Base-by-base conservation (phyloP, 768 basidiomycete species). In the Mycena maculata region DNA sequence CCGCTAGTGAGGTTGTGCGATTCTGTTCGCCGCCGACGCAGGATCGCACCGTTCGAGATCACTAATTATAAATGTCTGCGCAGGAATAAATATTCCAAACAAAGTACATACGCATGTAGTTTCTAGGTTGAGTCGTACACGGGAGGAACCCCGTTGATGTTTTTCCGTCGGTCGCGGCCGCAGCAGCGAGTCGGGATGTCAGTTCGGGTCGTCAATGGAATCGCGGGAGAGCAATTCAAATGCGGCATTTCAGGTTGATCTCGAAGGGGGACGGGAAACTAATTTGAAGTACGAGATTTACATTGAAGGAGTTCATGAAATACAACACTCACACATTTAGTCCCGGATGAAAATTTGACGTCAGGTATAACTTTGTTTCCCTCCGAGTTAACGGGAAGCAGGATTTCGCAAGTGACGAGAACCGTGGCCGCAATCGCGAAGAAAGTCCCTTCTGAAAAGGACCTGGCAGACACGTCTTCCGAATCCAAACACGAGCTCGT, bases 401-500 rank as follows among this genome's bases (percentile, higher is more conserved):
- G 9, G n/a, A 69, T 60, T 12, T 69, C 33, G 25, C 61, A 64
- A 3, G 68, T 69, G 2, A 63, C 56, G 7, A 69, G 58, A 6
- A 62, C 57, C 5, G 63, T 64, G 10, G 58, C 39, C 3, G 27
- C 60, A 28, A 69, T 49, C 3, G 63, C 57, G 31, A 69, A 69
- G 38, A 69, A 16, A 4, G 31, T 60, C 1, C 13, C 50, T 42
- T 69, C 60, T 3, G 49, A 63, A 12, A 69, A 60, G 10, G 13
- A 5, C 20, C 30, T 63, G 72, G 27, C 72, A 73, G 12, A 31
- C 18, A 13, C 70, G 56, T 7, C 70, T 39, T n/a, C 72, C 70
- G 22, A 74, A 74, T 2, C 70, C 72, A 54, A 71, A 71, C 15
- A 61, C 33, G 27, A 72, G 10, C 15, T 64, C 49, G 5, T 33